Evolutionary conservation across 805 yeast species (phyloP), one percentile per base, ranked within the genome.

Genomic region (Myxozyma kluyveri): DNA sequence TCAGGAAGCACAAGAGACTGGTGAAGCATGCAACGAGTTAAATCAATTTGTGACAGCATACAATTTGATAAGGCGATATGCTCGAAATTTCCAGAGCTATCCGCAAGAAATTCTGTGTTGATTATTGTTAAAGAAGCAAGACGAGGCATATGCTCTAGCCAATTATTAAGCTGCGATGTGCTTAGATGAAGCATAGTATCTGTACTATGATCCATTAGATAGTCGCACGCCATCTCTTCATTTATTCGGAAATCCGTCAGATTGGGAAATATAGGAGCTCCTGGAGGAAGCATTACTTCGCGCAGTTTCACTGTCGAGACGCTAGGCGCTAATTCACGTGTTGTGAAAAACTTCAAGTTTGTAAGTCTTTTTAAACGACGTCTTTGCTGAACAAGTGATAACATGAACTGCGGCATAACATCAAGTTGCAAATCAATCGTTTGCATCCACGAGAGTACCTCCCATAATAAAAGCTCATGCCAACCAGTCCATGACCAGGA

Each of bases 401-500:
- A 37, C 5, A 41, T 26, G 22, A 48, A 48, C 17, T 27, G 19
- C 10, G 21, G 36, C 52, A 48, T 48, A 19, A 43, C 35, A 19
- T 42, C 44, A n/a, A 48, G 27, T 18, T 40, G 10, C 19, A 48
- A 29, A 35, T 42, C 38, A 10, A 48, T 21, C 3, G 33, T 7
- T 19, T 42, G 47, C n/a, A 42, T 33, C 52, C 52, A 48, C 4
- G 4, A 14, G 22, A 48, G n/a, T 22, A 48, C 36, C 18, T 37
- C 46, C 7, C 27, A n/a, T 12, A 26, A 14, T 12, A 48, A 38
- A n/a, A 35, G 18, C 14, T 19, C 31, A n/a, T 42, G 42, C 47
- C 47, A 48, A 10, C 52, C 52, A 18, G 27, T 32, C 52, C 52
- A 48, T 14, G n/a, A 10, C 52, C 52, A 48, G 18, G 19, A 26